Percentiles rank a stretch among this genome's conserved stretches.
These are phyloP conservation scores for Zygnema cylindricum DNA, from an alignment of 139 green algal species.

Conservation along the genomic window DNA sequence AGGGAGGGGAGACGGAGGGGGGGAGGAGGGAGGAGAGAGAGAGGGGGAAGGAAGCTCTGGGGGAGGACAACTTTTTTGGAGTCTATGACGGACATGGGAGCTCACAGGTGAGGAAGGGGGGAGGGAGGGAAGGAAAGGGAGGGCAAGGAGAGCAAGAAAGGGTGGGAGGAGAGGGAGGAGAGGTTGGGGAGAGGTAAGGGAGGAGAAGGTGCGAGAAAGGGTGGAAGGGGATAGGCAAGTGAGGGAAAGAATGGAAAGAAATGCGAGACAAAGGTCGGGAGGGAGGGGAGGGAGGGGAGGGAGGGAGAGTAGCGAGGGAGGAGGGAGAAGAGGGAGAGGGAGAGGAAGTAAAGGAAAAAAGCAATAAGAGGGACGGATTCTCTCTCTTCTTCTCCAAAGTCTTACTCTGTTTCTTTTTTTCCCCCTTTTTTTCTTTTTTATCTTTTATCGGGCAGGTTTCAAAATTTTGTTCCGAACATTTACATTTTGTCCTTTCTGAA, in stretches of 20 bases:
- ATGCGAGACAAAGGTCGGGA: too few relatives aligned
- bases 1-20: too few relatives aligned
- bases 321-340: too few relatives aligned
- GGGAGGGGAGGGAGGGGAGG: too few relatives aligned
- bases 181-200: neutral
- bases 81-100: conserved; percentile 29
- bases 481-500: neutral
- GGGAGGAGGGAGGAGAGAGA: too few relatives aligned
- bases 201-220: neutral
- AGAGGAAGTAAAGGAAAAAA: too few relatives aligned
- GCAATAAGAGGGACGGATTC: neutral
- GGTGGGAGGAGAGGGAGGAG: neutral
- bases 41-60: too few relatives aligned
- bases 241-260: neutral
- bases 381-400: neutral
- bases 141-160: neutral
- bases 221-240: neutral
- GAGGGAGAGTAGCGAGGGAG: too few relatives aligned
- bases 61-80: conserved; percentile 30
- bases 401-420: neutral
- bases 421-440: neutral
- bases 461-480: neutral
- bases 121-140: neutral
- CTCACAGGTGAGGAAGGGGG: neutral
- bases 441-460: neutral